A percentile compares a stretch with the other conserved stretches of the same genome.
phyloP scores from a whole-genome alignment of 192 early-diverging fungal genomes.

The Coemansia sp. region DNA sequence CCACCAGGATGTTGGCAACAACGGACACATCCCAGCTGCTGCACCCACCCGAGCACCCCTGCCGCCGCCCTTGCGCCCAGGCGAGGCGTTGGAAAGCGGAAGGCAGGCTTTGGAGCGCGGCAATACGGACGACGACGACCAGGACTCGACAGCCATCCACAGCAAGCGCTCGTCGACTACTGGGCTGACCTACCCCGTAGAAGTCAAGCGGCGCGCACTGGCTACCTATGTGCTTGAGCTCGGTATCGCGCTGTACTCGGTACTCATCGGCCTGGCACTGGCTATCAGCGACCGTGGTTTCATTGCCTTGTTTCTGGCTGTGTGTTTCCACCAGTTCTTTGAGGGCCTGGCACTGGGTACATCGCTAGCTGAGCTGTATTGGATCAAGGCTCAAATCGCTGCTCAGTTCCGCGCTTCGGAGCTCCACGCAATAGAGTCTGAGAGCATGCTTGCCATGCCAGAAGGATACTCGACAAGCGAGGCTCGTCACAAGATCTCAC shows the following conservation, averaged over 20 bases:
- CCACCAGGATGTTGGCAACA: neutral
- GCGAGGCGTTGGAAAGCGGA: neutral
- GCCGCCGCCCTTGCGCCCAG: neutral
- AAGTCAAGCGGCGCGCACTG: slow-evolving; percentile 41
- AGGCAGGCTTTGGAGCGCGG: neutral
- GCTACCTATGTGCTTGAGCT: slow-evolving; percentile 69
- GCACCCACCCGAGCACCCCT: neutral
- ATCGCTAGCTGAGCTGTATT: slow-evolving; percentile 63
- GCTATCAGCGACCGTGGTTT: slow-evolving; percentile 50
- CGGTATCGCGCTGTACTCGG: slow-evolving; percentile 72
- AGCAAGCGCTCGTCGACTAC: neutral
- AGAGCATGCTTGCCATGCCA: slow-evolving; percentile 1
- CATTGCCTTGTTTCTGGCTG: slow-evolving; percentile 59
- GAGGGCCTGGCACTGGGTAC: slow-evolving; percentile 74
- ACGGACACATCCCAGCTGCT: neutral
- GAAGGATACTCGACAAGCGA: neutral
- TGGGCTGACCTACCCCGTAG: neutral
- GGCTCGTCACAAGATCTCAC: neutral
- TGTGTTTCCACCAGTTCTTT: slow-evolving; percentile 73
- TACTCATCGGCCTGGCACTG: slow-evolving; percentile 71
- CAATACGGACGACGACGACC: slow-evolving; percentile 10
- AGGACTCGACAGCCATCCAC: slow-evolving; percentile 30
- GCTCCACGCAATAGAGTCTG: neutral
- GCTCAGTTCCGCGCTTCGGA: neutral
- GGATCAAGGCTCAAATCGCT: slow-evolving; percentile 42